Evolutionary conservation across 1,284 basidiomycete genomes (phyloP), one percentile per base, ranked within the genome.

Genomic region (Microstroma glucosiphilum): DNA sequence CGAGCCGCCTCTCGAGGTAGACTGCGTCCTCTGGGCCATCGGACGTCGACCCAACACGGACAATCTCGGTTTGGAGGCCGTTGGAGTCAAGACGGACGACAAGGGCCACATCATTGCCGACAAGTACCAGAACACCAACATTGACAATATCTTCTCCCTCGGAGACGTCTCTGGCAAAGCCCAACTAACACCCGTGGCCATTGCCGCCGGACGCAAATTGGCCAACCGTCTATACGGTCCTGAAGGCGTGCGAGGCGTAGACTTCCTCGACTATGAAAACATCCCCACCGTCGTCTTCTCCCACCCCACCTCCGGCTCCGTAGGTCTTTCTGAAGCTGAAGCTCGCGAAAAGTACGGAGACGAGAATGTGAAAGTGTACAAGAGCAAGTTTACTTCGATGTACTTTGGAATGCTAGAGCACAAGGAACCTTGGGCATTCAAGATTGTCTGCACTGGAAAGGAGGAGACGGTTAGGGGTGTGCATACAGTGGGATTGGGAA

Each of bases 101-200:
- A 87, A 87, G 69, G 91, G 92, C 40, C 86, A 96, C 76, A 84
- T 98, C 61, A 73, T 89, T 40, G 91, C 92, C 46, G 91, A 98
- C 81, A 89, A 94, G 77, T 96, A 87, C 79, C 94, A 99, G 63
- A 66, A 73, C 61, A 74, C 91, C 57, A 86, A 82, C 65, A 85
- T 92, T 17, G 81, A 84, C 19, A 84, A 85, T 61, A 83, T 98
- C 69, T 88, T 85, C 59, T 86, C 92, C 3, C 88, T 98, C 64
- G 96, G 94, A 9, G 94, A 99, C 79, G 90, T 93, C 15, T 86
- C 86, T 68, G 94, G 94, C 65, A 93, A 94, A 81, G 90, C 87
- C 25, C 82, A 93, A 30, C 84, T 99, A 65, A 99, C 94, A 0
- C 94, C 96, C n/a, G 96, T 99, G 6, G 96, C 94, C 23, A 96